Evolutionary conservation across 768 basidiomycete genomes (phyloP), one percentile per base, ranked within the genome.

Genomic region (Boletus fagicola): DNA sequence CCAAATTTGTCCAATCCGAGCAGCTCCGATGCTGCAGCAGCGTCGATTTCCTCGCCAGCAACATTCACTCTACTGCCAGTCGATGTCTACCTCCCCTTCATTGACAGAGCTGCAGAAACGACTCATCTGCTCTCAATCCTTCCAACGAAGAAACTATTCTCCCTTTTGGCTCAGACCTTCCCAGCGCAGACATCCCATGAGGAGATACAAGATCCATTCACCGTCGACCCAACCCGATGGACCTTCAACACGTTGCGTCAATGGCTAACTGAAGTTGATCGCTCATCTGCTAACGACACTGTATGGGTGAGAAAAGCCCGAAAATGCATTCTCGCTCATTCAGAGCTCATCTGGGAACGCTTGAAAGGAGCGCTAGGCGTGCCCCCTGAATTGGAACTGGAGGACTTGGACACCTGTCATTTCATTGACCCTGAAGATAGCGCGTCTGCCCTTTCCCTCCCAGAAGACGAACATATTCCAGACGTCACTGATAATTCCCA

Each of bases 261-360:
- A 33, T 92, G 89, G 76, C 77, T 97, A 36, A 88, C 83, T 16
- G 76, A 75, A 44, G 74, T 85, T 28, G 80, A 87, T 59, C 81
- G 92, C 12, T 76, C 82, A 39, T 73, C 83, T 33, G 84, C 80
- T 0, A 77, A 84, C 3, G 94, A 97, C 65, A 77, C 79, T 20
- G 66, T 83, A 31, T 97, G 92, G 91, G 83, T 87, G 46, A 77
- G 80, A 65, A 81, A 82, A 11, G 82, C 85, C 0, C 85, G 92
- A n/a, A 80, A 78, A 53, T 93, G 92, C 64, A 82, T 96, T 63
- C 77, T 89, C 22, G 74, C 82, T 26, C 87, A 86, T 61, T 88
- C 86, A 15, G 93, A 95, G 65, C 83, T 93, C 40, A 86, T 95
- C 54, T 97, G 94, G 94, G 92, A 95, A 70, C 83, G 92, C 55